These are phyloP conservation scores for Agapanthus africanus DNA, from an alignment of 106 monocot species.

Conservation along the genomic window DNA sequence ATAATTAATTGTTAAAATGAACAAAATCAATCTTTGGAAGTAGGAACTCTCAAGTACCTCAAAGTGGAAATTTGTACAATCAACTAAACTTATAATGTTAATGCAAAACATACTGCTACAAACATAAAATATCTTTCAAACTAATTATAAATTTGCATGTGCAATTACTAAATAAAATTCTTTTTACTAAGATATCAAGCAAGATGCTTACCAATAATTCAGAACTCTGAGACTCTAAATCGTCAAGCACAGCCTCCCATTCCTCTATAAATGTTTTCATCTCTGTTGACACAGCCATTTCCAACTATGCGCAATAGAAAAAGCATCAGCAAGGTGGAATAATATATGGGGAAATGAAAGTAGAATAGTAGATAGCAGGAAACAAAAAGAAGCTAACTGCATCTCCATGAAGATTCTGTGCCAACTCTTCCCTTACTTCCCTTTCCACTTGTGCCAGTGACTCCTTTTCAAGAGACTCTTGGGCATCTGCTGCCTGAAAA, in stretches of 20 bases:
- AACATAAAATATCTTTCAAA: neutral
- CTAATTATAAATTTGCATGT: no score
- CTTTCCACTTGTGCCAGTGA: conserved; percentile 69
- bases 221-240: conserved; percentile 72
- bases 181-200: neutral
- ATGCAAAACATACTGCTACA: neutral
- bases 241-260: conserved; percentile 77
- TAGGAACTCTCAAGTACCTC: no score
- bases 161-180: neutral
- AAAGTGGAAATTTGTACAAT: neutral
- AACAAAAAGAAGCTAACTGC: conserved; percentile 39
- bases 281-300: conserved; percentile 60
- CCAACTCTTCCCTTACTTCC: conserved; percentile 77
- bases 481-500: conserved; percentile 91
- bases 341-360: neutral
- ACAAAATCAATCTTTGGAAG: no score
- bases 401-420: conserved; percentile 67
- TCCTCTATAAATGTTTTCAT: conserved; percentile 66
- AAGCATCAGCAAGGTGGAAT: conserved; percentile 6
- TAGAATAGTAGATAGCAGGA: neutral
- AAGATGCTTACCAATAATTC: conserved; percentile 60
- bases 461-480: conserved; percentile 89
- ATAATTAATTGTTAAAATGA: no score
- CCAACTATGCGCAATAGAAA: conserved; percentile 44
- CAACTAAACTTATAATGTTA: neutral